phyloP scores from a whole-genome alignment of 1,284 basidiomycete genomes.

The Melanopsichium pennsylvanicum region DNA sequence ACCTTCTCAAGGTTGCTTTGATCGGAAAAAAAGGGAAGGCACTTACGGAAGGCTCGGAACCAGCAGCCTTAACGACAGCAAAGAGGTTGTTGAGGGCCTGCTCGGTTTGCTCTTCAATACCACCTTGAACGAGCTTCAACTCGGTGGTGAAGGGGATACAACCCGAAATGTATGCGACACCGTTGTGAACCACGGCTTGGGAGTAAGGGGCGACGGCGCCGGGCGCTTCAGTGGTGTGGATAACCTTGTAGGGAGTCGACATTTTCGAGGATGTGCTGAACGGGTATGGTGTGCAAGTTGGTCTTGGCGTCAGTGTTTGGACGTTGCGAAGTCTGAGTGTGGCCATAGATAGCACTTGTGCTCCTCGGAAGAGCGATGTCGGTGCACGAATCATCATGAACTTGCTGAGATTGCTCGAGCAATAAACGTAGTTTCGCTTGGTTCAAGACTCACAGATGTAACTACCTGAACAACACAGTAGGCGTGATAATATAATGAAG shows the following conservation, averaged over 20 bases:
- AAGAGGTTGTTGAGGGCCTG: conserved; percentile 88
- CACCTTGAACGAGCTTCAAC: conserved; percentile 77
- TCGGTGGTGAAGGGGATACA: conserved; percentile 84
- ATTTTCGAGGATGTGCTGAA: conserved; percentile 13
- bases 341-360: no score
- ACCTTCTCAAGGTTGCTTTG: no score
- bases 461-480: no score
- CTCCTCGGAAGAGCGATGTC: no score
- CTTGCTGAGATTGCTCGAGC: no score
- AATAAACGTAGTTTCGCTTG: no score
- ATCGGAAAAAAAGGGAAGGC: neutral
- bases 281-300: neutral
- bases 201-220: conserved; percentile 65
- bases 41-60: conserved; percentile 64
- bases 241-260: conserved; percentile 58
- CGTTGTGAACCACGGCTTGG: conserved; percentile 80
- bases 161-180: conserved; percentile 87
- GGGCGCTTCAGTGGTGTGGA: conserved; percentile 60
- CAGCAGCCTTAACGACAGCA: conserved; percentile 82
- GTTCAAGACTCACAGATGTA: no score
- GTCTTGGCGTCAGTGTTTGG: no score
- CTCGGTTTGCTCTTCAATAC: conserved; percentile 81
- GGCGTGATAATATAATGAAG: no score
- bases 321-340: no score
- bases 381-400: no score